Base-by-base conservation (phyloP, 805 yeast species). In the Candida manassasensis region DNA sequence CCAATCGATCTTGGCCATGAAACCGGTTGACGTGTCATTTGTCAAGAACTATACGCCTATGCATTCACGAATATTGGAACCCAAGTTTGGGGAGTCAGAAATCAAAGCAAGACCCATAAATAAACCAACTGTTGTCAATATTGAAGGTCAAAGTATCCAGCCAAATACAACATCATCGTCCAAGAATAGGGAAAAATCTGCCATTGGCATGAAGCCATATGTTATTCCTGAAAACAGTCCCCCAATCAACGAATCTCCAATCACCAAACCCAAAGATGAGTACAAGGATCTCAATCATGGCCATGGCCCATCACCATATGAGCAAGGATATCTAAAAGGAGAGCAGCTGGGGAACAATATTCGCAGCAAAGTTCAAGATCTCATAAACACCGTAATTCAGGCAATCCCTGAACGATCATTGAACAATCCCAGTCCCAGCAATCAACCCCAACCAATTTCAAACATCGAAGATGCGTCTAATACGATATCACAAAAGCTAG, bases 281-380 rank as follows among this genome's bases (percentile, higher is more conserved):
- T 27, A 11, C 21, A 22, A 34, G 22, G 39, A 36, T 18, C 29
- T 30, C 42, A 38, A 40, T 34, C 39, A 50, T 30, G 58, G 48
- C n/a, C 48, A 53, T 28, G 53, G 50, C 2, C 49, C 50, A 11
- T 42, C 56, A 1, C 56, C 71, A 1, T 67, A 53, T 36, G 59
- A 60, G 17, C 47, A 45, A 29, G 73, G 73, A 4, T 65, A 47
- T 35, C 53, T 48, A 6, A 52, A 45, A 28, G 73, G 71, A 0
- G 38, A 58, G 3, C 41, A 54, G 21, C 59, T 52, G 41, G 52
- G 67, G 4, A 46, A 37, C 4, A 38, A 38, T 4, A 40, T 63
- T 11, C 57, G 50, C 29, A 35, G 13, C 3, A 45, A 45, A 24
- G 28, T 55, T 2, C 24, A 29, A 14, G 28, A 39, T 8, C 30